Conservation (phyloP, 192 early-diverging fungal genomes). For the Globomyces pollinis-pini region DNA sequence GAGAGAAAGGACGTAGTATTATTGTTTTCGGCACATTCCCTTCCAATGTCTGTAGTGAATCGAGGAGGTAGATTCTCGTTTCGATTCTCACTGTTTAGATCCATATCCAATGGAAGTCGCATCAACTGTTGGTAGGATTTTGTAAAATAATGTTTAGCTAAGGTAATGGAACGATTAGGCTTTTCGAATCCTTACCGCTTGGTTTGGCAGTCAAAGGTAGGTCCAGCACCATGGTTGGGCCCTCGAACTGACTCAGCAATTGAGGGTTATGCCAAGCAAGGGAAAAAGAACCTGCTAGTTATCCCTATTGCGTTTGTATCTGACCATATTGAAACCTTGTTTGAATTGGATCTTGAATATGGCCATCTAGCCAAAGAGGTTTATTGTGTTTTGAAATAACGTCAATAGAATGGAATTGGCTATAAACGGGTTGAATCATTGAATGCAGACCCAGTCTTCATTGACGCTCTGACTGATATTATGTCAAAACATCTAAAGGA, state of each 20-base stretch:
- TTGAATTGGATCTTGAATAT: conserved; percentile 93
- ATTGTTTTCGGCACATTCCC: conserved; percentile 92
- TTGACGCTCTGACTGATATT: conserved; percentile 79
- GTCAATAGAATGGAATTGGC: conserved; percentile 69
- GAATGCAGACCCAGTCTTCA: conserved; percentile 87
- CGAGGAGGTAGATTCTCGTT: conserved; percentile 45
- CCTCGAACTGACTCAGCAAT: conserved; percentile 81
- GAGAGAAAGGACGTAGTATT: conserved; percentile 69
- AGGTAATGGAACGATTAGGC: conserved; percentile 68
- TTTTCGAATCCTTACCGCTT: conserved; percentile 76
- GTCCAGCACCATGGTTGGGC: conserved; percentile 84
- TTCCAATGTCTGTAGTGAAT: conserved; percentile 89
- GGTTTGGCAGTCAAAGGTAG: conserved; percentile 94
- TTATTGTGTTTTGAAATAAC: conserved; percentile 3
- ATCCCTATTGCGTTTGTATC: conserved; percentile 94
- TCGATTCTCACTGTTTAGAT: no score
- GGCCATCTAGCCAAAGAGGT: conserved; percentile 75
- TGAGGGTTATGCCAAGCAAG: conserved; percentile 63
- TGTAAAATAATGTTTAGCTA: no score
- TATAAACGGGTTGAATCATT: conserved; percentile 84
- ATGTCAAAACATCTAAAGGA: conserved; percentile 69
- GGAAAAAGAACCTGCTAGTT: conserved; percentile 72
- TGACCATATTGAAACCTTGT: conserved; percentile 96
- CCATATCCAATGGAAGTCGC: conserved; percentile 81
- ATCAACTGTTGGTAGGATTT: no score